Evolutionary conservation across 2,329 filamentous ascomycete genomes (phyloP), one percentile per base, ranked within the genome.

Genomic region (Talaromyces sp.): DNA sequence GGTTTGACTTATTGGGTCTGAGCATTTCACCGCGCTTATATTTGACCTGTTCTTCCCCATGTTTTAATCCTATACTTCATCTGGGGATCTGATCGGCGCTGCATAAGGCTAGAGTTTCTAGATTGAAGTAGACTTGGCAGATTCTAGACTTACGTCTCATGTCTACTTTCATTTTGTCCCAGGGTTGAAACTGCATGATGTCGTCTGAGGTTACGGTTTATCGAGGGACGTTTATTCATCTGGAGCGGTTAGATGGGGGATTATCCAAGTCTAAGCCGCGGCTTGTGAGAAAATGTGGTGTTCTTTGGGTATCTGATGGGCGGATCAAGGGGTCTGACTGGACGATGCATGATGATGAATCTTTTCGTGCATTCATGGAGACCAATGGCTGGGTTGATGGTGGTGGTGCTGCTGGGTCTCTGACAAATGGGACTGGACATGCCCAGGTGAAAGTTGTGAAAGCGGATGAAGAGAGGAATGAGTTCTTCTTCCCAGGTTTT

Each of bases 201-300:
- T 43, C 52, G 17, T 32, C 47, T 41, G 42, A 42, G 3, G 57
- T 55, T n/a, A 74, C 74, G 0, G 65, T 88, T 41, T 89, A 85
- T 63, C 57, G 79, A 17, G 86, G 86, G 11, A 79, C 82, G 0
- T 88, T 88, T 63, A 80, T 87, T 11, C 82, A 88, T 33, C 65
- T 82, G 68, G 65, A 76, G 67, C 63, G 78, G 67, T 11, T 57
- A 2, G 24, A 47, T 2, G 50, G 56, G 4, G 14, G 13, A 13
- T 43, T 29, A 20, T 2, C 43, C 19, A 8, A 41, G 4, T 13
- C 19, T 70, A 62, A 81, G 71, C 55, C 84, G 82, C 11, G 77
- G 78, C 63, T 82, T 74, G 56, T 67, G 66, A 46, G 86, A 77
- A 53, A 78, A 73, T 44, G 85, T 82, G 64, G 77, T 69, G 52